Base-by-base conservation (phyloP, 305 asterid species). In the Ruellia speciosa region DNA sequence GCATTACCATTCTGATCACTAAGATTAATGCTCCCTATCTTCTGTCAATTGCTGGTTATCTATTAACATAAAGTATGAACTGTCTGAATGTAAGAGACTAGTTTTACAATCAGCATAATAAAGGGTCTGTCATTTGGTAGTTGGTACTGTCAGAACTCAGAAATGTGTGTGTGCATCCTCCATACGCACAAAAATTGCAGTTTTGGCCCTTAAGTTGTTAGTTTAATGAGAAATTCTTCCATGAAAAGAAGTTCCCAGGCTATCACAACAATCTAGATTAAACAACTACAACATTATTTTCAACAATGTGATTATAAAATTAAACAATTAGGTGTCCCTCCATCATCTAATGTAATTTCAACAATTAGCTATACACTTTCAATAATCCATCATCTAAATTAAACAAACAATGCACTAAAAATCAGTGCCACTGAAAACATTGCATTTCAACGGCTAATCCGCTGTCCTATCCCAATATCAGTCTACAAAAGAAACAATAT, bases 21-120 rank as follows among this genome's bases (percentile, higher is more conserved):
- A 61, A 65, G 66, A 61, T n/a, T n/a, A n/a, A 15, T 71, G 97
- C 76, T 80, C 97, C 79, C 95, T 86, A 70, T 82, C 97, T 86
- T 86, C 89, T 84, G 94, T 89, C 97, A 86, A 79, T 53, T 68
- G 59, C 64, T 58, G 60, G 66, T 65, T 70, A 68, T 53, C 62
- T 58, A 35, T 60, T 60, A 56, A 60, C 48, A 37, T 48, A 55
- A 40, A 51, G 24, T 40, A 67, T 48, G 53, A 66, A 64, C 71
- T 63, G 49, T 49, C 47, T 65, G 63, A 70, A 47, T 49, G 47
- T 67, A 60, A 70, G 52, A n/a, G 20, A 47, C 18, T 47, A 43
- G 48, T n/a, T 43, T n/a, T 13, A 9, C 49, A 43, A 43, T 43
- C 49, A 11, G 49, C 49, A 43, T 43, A 43, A 43, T 43, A 43